Percentiles rank a stretch among this genome's conserved stretches.
These are phyloP conservation scores for Jackrogersella multiformis DNA, from an alignment of 495 filamentous ascomycete genomes.

Conservation along the genomic window DNA sequence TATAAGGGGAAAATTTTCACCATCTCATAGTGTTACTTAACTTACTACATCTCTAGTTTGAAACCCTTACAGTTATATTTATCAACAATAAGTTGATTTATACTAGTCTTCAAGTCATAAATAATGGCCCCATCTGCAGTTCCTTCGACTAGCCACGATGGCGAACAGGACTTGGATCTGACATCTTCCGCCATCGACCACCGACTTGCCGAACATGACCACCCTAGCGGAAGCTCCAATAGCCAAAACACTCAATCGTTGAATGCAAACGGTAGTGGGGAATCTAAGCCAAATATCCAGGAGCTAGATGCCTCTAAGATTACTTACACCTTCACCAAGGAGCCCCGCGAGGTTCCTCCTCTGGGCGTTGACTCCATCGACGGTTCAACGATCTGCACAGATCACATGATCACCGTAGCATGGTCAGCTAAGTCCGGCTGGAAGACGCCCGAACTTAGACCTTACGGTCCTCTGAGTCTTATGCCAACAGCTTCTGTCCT, in stretches of 20 bases:
- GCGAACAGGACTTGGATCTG: constrained; percentile 52
- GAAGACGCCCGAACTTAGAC: constrained; percentile 78
- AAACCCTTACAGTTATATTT: neutral
- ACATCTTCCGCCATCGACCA: constrained; percentile 55
- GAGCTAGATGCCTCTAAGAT: constrained; percentile 78
- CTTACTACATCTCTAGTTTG: neutral
- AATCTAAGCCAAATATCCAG: constrained; percentile 41
- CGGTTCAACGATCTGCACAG: constrained; percentile 72
- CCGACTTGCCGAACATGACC: constrained; percentile 48
- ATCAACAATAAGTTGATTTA: neutral
- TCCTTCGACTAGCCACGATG: constrained; percentile 32
- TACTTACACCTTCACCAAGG: constrained; percentile 71
- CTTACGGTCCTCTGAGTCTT: constrained; percentile 81
- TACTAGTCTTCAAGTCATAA: neutral
- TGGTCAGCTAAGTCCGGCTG: constrained; percentile 78
- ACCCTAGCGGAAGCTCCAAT: constrained; percentile 27
- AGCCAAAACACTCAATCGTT: constrained; percentile 31
- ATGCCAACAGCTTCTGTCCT: constrained; percentile 86
- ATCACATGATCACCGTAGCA: constrained; percentile 85
- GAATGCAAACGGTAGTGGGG: constrained; percentile 35
- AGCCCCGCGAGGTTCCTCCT: constrained; percentile 72
- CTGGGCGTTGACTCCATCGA: constrained; percentile 58
- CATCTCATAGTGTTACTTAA: neutral
- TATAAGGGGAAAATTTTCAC: neutral
- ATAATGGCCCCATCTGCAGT: constrained; percentile 49